A percentile compares a stretch with the other conserved stretches of the same genome.
Evolutionary conservation across 768 basidiomycete species (phyloP).

Genomic region (Suillus luteus): DNA sequence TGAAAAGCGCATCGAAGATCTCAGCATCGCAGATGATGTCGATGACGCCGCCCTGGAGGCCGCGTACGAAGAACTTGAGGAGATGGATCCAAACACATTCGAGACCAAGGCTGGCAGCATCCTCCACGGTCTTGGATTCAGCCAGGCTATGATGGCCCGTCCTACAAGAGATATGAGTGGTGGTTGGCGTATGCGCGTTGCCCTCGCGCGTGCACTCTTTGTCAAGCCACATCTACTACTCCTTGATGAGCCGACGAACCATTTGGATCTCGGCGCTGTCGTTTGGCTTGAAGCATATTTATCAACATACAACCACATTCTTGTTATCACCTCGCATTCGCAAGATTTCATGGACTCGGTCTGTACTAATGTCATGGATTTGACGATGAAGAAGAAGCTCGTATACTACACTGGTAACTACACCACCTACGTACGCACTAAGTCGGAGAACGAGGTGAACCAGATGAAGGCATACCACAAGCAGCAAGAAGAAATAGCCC

Average conservation of each 20-base stretch:
- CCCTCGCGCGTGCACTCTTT: constrained; percentile 93
- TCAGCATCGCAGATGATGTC: constrained; percentile 85
- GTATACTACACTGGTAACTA: constrained; percentile 97
- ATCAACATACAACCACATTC: constrained; percentile 97
- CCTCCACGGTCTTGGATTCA: constrained; percentile 96
- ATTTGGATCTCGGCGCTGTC: constrained; percentile 95
- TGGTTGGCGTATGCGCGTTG: constrained; percentile 99
- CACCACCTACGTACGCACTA: constrained; percentile 95
- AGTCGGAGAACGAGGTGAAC: constrained; percentile 96
- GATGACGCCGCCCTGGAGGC: constrained; percentile 88
- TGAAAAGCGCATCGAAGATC: constrained; percentile 91
- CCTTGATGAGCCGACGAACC: constrained; percentile 92
- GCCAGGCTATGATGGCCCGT: constrained; percentile 88
- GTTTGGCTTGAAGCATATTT: constrained; percentile 99
- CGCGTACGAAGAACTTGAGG: constrained; percentile 95
- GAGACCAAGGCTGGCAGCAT: constrained; percentile 95
- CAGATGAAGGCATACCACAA: constrained; percentile 99
- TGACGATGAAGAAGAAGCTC: constrained; percentile 89
- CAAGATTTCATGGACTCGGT: constrained; percentile 98
- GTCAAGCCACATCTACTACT: constrained; percentile 94
- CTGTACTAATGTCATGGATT: constrained; percentile 98
- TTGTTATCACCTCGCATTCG: constrained; percentile 97
- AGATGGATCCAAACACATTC: constrained; percentile 93
- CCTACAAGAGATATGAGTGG: constrained; percentile 99
- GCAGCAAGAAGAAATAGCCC: constrained; percentile 97